Evolutionary conservation across 2,329 filamentous ascomycete genomes (phyloP).

Genomic region (Geosmithia putterillii): DNA sequence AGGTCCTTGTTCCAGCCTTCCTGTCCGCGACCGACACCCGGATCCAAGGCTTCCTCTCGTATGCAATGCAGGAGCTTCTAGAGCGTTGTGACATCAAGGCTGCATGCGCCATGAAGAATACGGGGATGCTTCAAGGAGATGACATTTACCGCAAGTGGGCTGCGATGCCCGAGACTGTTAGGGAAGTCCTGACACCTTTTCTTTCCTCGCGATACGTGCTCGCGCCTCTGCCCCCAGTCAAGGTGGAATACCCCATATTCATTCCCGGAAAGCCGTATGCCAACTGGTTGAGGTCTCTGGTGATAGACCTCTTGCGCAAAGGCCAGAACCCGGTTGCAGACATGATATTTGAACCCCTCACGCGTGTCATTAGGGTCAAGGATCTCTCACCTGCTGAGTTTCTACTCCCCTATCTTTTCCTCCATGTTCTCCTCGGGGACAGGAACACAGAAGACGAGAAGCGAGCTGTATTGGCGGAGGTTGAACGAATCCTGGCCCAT

Average conservation of each 20-base stretch:
- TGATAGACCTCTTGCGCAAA: slow-evolving; percentile 70
- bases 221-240: slow-evolving; percentile 42
- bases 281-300: slow-evolving; percentile 71
- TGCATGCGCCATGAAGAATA: slow-evolving; percentile 30
- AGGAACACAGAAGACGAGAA: slow-evolving; percentile 46
- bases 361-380: slow-evolving; percentile 72
- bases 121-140: slow-evolving; percentile 32
- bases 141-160: slow-evolving; percentile 64
- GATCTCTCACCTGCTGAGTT: slow-evolving; percentile 81
- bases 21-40: slow-evolving; percentile 79
- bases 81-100: slow-evolving; percentile 62
- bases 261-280: slow-evolving; percentile 54
- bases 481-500: slow-evolving; percentile 62
- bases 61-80: slow-evolving; percentile 85
- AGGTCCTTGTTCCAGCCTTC: slow-evolving; percentile 84
- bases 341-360: slow-evolving; percentile 69
- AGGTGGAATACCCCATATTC: slow-evolving; percentile 69
- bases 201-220: slow-evolving; percentile 73
- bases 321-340: slow-evolving; percentile 62
- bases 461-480: slow-evolving; percentile 55
- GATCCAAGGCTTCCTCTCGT: slow-evolving; percentile 84
- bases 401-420: slow-evolving; percentile 71
- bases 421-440: slow-evolving; percentile 73
- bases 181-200: slow-evolving; percentile 80
- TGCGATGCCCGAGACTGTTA: slow-evolving; percentile 61